phyloP scores from a whole-genome alignment of 768 basidiomycete genomes.

The Pholiota molesta region DNA sequence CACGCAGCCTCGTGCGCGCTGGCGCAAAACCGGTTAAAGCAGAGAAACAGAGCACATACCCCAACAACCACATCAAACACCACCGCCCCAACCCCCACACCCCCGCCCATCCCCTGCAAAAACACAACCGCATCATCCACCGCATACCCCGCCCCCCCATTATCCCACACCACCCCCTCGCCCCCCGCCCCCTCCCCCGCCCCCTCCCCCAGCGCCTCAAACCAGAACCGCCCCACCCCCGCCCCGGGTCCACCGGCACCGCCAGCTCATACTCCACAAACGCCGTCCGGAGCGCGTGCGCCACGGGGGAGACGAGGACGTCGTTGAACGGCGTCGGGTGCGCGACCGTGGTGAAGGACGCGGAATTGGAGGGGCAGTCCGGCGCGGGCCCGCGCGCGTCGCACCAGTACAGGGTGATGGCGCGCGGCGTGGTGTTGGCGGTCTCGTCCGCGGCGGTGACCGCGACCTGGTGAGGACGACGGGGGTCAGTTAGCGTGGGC shows the following conservation, averaged over 20 bases:
- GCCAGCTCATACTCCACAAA: conserved; percentile 37
- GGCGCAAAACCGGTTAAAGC: too few species aligned
- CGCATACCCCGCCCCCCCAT: conserved; percentile 35
- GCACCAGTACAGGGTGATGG: conserved; percentile 37
- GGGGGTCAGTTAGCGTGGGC: background rate
- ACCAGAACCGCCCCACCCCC: conserved; percentile 39
- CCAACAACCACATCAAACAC: conserved; percentile 6
- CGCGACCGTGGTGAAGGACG: conserved; percentile 22
- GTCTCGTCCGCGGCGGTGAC: background rate
- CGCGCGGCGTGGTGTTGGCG: conserved; percentile 11
- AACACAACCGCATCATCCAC: conserved; percentile 35
- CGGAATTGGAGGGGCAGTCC: conserved; percentile 25
- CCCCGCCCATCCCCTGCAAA: conserved; percentile 31
- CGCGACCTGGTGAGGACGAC: background rate
- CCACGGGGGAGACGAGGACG: conserved; percentile 28
- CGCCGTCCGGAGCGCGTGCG: conserved; percentile 25
- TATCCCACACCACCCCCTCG: conserved; percentile 30
- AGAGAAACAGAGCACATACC: background rate
- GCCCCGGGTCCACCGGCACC: background rate
- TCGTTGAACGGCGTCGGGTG: conserved; percentile 23
- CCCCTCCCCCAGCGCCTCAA: conserved; percentile 36
- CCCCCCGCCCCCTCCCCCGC: too few species aligned
- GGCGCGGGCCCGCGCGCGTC: conserved; percentile 29
- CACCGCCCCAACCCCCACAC: background rate
- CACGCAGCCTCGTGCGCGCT: too few species aligned